Base-by-base conservation (phyloP, 345 rosid species). In the Lumnitzera racemosa region DNA sequence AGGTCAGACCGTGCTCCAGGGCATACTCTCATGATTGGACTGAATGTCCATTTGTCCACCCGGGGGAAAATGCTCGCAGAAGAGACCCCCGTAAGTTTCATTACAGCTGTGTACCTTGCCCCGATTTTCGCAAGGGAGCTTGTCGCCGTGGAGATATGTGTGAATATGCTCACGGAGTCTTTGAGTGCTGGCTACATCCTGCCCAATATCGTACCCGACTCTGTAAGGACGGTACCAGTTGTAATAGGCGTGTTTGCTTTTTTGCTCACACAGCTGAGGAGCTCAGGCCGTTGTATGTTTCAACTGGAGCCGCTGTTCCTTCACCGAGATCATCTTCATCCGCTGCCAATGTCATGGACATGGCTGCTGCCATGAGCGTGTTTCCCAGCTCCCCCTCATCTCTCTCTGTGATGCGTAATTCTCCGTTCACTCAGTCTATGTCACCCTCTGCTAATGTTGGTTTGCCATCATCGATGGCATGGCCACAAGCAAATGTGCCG, bases 21-120 rank as follows among this genome's bases (percentile, higher is more conserved):
- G 97, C 98, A 0, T 92, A 92, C 62, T 92, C 98, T 3, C 98
- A 92, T 65, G 98, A 92, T 69, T 92, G 98, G 98, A 92, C 98
- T 0, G 98, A 92, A 73, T 92, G 98, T 61, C 98, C 98, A 8
- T 92, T 92, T 73, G 98, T 89, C 55, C 98, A 92, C 55, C 98
- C 98, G 0, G 98, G 98, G 5, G 98, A 92, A 53, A 92, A 92
- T 73, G 98, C 98, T 41, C 82, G 98, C 61, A 83, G 98, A 70
- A 81, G 98, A 69, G 98, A 92, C 70, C 98, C 97, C 1, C 81
- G 98, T 71, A 92, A 92, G 86, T 92, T 78, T 47, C 97, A 92
- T 52, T 92, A 92, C 66, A 92, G 98, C 62, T 92, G 98, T 31
- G 97, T 92, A 5, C 98, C 97, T 4, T 92, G 98, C 25, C 97